phyloP scores from a whole-genome alignment of 371 early-diverging fungal species.

The Mucor irregularis region DNA sequence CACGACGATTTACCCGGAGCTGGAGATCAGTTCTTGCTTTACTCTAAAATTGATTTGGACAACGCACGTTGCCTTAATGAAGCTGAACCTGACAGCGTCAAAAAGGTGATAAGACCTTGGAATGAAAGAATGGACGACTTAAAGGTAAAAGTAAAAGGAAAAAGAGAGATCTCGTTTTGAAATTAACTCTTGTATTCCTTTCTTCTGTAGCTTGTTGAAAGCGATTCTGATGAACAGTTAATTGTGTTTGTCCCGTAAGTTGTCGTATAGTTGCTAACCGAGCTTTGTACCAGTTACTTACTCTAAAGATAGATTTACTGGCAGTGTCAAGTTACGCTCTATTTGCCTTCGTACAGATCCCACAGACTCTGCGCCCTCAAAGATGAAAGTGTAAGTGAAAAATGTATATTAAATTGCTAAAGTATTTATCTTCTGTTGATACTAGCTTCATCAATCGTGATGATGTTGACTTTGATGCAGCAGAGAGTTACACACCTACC shows the following conservation, averaged over 20 bases:
- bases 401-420: not conserved
- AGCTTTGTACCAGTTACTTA: not conserved
- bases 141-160: constrained; percentile 43
- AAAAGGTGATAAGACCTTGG: constrained; percentile 84
- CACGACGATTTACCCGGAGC: constrained; percentile 69
- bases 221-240: constrained; percentile 90
- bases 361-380: constrained; percentile 68
- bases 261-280: not conserved
- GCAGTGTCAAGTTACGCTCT: constrained; percentile 86
- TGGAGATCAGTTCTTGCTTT: constrained; percentile 79
- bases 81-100: constrained; percentile 64
- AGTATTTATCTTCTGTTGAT: not conserved
- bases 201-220: constrained; percentile 68
- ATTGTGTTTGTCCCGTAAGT: constrained; percentile 86
- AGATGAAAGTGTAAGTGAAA: constrained; percentile 71
- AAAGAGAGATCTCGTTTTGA: not conserved
- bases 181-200: not conserved
- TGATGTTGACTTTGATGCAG: constrained; percentile 89
- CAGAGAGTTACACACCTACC: constrained; percentile 62
- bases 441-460: constrained; percentile 84
- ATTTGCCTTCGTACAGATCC: constrained; percentile 76
- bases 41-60: constrained; percentile 78
- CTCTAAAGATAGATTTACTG: constrained; percentile 76
- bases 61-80: constrained; percentile 85
- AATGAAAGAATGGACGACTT: constrained; percentile 72